Conservation (phyloP, 192 early-diverging fungal genomes). For the Spinellus fusiger region DNA sequence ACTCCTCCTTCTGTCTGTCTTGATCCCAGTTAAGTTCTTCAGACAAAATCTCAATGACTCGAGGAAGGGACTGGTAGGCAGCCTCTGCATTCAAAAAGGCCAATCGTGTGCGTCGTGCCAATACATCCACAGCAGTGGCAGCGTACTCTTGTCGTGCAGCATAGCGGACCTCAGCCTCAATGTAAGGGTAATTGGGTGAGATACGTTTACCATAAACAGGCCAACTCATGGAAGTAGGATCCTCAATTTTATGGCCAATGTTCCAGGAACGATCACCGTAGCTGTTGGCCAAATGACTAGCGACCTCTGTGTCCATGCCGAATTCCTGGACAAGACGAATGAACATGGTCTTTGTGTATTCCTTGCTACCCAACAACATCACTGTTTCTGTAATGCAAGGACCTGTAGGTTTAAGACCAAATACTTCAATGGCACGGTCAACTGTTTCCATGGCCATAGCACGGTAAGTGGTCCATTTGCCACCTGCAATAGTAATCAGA, state of each 20-base stretch:
- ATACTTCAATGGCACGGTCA: constrained; percentile 77
- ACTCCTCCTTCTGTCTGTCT: constrained; percentile 62
- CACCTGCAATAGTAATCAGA: constrained; percentile 92
- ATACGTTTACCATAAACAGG: constrained; percentile 78
- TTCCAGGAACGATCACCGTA: constrained; percentile 95
- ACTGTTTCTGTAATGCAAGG: constrained; percentile 73
- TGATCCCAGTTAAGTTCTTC: constrained; percentile 78
- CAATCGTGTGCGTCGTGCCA: constrained; percentile 85
- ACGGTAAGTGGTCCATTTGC: constrained; percentile 98
- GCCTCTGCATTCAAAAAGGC: constrained; percentile 94
- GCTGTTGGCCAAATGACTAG: constrained; percentile 82
- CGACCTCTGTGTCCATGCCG: constrained; percentile 88
- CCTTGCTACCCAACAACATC: constrained; percentile 78
- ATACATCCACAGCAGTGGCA: constrained; percentile 87
- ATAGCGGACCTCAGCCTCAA: constrained; percentile 92
- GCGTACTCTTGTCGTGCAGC: constrained; percentile 91
- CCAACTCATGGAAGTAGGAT: constrained; percentile 66
- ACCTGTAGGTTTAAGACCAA: constrained; percentile 58
- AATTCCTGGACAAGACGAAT: constrained; percentile 94
- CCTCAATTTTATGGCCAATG: constrained; percentile 79
- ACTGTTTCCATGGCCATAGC: constrained; percentile 95
- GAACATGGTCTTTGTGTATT: constrained; percentile 89
- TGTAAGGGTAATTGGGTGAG: constrained; percentile 80
- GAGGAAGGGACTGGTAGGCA: constrained; percentile 77
- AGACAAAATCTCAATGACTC: constrained; percentile 88